Base-by-base conservation (phyloP, 2,329 filamentous ascomycete species). In the Aspergillus unguis region DNA sequence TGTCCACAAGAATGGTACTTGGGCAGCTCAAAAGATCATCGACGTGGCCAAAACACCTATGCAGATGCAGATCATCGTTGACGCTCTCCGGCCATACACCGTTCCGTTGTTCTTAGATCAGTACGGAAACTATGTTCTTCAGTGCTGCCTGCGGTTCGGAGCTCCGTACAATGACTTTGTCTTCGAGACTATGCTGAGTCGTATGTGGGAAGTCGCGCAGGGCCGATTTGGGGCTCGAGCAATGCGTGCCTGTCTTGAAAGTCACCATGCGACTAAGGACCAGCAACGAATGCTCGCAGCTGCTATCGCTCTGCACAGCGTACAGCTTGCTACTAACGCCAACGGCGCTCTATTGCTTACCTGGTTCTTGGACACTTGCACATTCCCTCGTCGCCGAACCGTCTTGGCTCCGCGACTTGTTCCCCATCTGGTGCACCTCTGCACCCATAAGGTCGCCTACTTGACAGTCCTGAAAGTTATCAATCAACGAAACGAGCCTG, bases 11-110 rank as follows among this genome's bases (percentile, higher is more conserved):
- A 99, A 99, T 65, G 94, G 94, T 57, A 99, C 94, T 1, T 99
- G 94, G 94, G 94, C 94, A 50, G 94, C 94, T 1, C 94, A 99
- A 75, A 99, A 97, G 80, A 97, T 99, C 65, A 97, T 99, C 62
- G 92, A 97, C 65, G 90, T 96, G 5, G 92, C 91, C 70, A 90
- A 94, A 74, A 90, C 88, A 1, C 85, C 87, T 5, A 77, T 79
- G 37, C 92, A 97, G 74, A 92, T 94, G 85, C 76, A 79, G 43
- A 77, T 90, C 75, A 92, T 99, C 65, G 87, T 94, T 28, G 85
- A 95, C 58, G 82, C 90, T 60, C 79, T 97, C 29, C 87, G 87
- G 3, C 86, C 91, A 1, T 96, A 95, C 73, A 91, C 88, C 0
- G 84, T 96, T 43, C 90, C 91, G 2, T 80, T 97, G 23, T 97